Conservation (phyloP, 2,329 filamentous ascomycete genomes). For the Botryotinia calthae region DNA sequence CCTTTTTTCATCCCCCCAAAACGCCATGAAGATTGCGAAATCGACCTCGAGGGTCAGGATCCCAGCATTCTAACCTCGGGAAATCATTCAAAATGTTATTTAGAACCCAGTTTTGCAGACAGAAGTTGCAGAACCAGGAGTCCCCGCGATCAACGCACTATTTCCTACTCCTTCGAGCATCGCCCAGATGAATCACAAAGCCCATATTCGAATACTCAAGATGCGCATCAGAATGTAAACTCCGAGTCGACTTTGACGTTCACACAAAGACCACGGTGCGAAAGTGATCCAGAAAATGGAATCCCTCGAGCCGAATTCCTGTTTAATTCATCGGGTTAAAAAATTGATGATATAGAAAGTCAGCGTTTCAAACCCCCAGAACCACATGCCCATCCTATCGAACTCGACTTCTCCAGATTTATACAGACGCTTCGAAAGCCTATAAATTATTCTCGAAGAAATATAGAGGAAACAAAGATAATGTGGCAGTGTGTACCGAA, state of each 20-base stretch:
- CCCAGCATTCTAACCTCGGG: accelerated
- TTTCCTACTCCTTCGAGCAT: not conserved
- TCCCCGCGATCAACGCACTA: not conserved
- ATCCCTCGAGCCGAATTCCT: no score
- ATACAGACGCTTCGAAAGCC: not conserved
- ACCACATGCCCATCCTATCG: not conserved
- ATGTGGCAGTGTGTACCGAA: not conserved
- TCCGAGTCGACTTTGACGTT: not conserved
- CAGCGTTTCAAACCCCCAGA: not conserved
- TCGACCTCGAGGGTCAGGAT: not conserved
- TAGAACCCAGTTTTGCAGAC: not conserved
- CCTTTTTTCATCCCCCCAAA: not conserved
- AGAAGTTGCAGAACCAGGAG: not conserved
- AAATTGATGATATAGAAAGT: not conserved
- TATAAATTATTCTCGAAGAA: not conserved
- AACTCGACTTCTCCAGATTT: not conserved
- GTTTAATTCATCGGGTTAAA: accelerated
- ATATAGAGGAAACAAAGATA: not conserved
- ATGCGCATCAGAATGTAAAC: accelerated
- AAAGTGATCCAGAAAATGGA: not conserved
- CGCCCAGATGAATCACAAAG: not conserved
- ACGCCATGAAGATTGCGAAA: not conserved
- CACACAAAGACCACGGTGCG: not conserved
- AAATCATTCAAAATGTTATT: not conserved
- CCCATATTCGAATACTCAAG: not conserved